Evolutionary conservation across 2,329 filamentous ascomycete species (phyloP), one percentile per base, ranked within the genome.

Genomic region (Aspergillus phoenicis): DNA sequence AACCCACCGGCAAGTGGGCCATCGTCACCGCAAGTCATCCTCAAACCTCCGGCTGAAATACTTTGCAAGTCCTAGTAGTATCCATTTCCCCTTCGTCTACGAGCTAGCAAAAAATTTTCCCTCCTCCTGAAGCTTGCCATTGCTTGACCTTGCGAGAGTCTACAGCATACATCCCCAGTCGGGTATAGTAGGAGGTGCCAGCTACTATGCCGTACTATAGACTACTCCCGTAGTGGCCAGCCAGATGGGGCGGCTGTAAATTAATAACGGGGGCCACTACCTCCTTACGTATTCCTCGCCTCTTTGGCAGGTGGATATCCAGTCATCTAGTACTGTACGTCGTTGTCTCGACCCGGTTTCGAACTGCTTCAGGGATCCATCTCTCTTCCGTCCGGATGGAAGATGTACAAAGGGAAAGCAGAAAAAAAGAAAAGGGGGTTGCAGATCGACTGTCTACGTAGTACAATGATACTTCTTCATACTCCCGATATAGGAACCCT

Each of bases 11-110:
- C 28, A 20, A 33, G 52, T 55, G 52, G 52, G 52, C 52, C 52
- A 30, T 30, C 15, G 52, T 55, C 52, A 49, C 45, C 45, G 45
- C 24, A 45, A 45, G 41, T 49, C 24, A 49, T 26, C 45, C 45
- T 49, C 45, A 49, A 30, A 24, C 45, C 45, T 24, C 45, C 24
- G 45, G 39, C n/a, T 20, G 39, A 43, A n/a, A 43, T 20, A 17
- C 5, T 43, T 43, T 20, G 7, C 7, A 43, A n/a, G 7, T 10
- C 39, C n/a, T 20, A 10, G n/a, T 20, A 11, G n/a, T 20, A 11
- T 43, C 39, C n/a, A n/a, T 20, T 20, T 43, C 39, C 10, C 39
- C 15, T 43, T 47, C 43, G 8, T 47, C 45, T 26, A 24, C 20
- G 7, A 30, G 45, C 22, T 49, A 49, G 45, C 4, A 26, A 30